phyloP scores from a whole-genome alignment of 2,329 filamentous ascomycete species.

The Gliomastix tumulicola region DNA sequence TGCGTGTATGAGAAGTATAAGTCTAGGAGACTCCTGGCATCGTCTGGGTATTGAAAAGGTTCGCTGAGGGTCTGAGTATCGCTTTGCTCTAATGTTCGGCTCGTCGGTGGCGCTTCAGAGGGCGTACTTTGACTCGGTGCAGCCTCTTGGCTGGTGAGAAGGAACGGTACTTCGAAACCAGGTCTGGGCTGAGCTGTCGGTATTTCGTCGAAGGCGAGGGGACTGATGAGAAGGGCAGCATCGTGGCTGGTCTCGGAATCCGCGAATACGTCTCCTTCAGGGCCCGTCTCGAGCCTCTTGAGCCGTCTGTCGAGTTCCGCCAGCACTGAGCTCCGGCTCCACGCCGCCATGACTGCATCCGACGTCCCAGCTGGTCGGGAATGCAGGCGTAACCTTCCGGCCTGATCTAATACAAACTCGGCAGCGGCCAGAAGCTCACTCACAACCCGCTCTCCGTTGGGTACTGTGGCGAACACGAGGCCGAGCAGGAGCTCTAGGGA shows the following conservation, averaged over 20 bases:
- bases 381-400: neutral
- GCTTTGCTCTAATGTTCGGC: too few species aligned
- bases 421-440: neutral
- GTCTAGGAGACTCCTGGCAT: neutral
- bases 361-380: neutral
- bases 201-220: neutral
- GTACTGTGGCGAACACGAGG: neutral
- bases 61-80: neutral
- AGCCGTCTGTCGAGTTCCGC: neutral
- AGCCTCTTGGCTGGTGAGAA: too few species aligned
- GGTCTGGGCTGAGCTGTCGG: neutral
- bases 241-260: too few species aligned
- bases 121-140: neutral
- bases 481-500: neutral
- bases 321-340: neutral
- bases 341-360: neutral
- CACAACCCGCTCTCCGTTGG: neutral
- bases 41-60: neutral
- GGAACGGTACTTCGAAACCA: too few species aligned
- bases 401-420: neutral
- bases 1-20: slow-evolving; percentile 1
- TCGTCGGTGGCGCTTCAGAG: too few species aligned
- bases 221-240: too few species aligned
- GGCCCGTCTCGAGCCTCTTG: neutral
- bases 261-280: neutral